A percentile compares a stretch with the other conserved stretches of the same genome.
phyloP scores from a whole-genome alignment of 1,284 basidiomycete genomes.

The Stygiomarasmius scandens region DNA sequence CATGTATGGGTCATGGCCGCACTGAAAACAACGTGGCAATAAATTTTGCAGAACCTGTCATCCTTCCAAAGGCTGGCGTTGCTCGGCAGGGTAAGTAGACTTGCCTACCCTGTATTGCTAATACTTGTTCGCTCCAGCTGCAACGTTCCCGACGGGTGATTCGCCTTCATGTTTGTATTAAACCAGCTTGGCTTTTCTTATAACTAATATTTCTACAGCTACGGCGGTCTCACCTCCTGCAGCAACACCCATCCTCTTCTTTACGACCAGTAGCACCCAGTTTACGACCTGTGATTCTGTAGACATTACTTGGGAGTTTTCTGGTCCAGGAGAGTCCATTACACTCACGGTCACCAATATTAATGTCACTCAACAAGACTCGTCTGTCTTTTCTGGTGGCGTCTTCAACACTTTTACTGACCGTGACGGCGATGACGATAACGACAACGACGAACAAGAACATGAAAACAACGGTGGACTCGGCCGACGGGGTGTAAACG shows the following conservation, averaged over 20 bases:
- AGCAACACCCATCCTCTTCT: neutral
- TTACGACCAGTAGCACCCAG: neutral
- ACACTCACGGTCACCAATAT: constrained; percentile 12
- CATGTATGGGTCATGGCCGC: no score
- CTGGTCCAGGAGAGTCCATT: neutral
- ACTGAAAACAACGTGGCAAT: no score
- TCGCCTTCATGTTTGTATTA: neutral
- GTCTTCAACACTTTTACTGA: neutral
- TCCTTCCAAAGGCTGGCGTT: neutral
- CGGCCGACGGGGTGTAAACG: neutral
- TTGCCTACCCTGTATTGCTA: neutral
- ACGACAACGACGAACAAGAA: no score
- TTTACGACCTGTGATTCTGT: neutral
- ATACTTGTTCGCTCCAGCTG: no score
- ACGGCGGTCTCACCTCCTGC: neutral
- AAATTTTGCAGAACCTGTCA: neutral
- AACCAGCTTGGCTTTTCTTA: neutral
- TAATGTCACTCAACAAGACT: constrained; percentile 9
- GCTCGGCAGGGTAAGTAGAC: neutral
- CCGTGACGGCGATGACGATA: no score
- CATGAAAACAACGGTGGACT: neutral
- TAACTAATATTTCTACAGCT: neutral
- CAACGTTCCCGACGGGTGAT: no score
- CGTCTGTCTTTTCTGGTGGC: neutral
- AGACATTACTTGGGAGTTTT: constrained; percentile 1